phyloP scores from a whole-genome alignment of 257 asterid species.

The Apocynum venetum region DNA sequence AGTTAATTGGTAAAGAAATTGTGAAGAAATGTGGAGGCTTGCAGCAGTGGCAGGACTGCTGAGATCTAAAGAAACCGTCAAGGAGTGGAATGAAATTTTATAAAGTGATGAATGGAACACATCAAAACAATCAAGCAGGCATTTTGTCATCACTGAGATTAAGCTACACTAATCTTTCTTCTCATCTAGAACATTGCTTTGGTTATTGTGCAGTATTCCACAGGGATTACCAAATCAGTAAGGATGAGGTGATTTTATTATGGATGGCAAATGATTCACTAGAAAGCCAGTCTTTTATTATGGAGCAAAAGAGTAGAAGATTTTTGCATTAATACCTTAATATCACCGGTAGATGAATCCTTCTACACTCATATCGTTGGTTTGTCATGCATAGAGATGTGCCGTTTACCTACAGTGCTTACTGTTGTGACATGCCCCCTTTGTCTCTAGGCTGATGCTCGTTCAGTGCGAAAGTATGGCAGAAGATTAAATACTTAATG shows the following conservation, averaged over 20 bases:
- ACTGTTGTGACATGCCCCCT: no score
- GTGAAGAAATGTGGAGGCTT: constrained; percentile 48
- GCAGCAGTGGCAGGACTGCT: constrained; percentile 44
- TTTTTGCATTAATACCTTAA: no score
- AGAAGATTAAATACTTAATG: no score
- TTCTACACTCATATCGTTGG: no score
- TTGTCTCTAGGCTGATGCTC: no score
- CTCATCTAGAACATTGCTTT: constrained; percentile 48
- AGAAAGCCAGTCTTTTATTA: constrained; percentile 12
- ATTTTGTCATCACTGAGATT: constrained; percentile 39
- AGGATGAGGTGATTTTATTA: constrained; percentile 38
- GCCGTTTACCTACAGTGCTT: no score
- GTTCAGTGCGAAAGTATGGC: no score
- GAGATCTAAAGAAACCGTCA: constrained; percentile 33
- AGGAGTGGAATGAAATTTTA: constrained; percentile 41
- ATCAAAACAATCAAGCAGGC: constrained; percentile 37
- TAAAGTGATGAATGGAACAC: constrained; percentile 44
- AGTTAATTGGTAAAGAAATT: constrained; percentile 39
- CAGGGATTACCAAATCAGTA: constrained; percentile 41
- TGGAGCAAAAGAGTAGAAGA: constrained; percentile 29
- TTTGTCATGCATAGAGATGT: no score
- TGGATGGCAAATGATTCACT: constrained; percentile 54
- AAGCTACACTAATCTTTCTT: constrained; percentile 44
- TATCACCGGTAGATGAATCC: no score
- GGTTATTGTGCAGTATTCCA: constrained; percentile 55